Evolutionary conservation across 2,329 filamentous ascomycete species (phyloP).

Genomic region (Claviceps citrina): DNA sequence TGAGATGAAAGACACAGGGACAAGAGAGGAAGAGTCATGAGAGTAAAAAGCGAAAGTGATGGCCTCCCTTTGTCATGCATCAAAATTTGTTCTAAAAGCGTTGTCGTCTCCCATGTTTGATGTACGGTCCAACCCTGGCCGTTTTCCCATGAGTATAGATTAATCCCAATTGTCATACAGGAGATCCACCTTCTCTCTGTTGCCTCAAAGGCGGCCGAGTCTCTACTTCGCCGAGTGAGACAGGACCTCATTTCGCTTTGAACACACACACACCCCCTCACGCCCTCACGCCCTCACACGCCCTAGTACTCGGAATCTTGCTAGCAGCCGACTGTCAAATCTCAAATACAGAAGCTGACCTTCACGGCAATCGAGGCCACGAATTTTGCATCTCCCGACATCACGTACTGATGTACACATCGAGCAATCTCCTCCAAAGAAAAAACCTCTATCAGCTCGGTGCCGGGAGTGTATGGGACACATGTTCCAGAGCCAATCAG

Average conservation of each 20-base stretch:
- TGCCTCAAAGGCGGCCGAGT: conserved; percentile 1
- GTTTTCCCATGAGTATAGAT: conserved; percentile 10
- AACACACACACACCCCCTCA: conserved; percentile 9
- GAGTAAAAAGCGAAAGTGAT: conserved; percentile 19
- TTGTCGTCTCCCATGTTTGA: conserved; percentile 18
- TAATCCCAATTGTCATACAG: conserved; percentile 5
- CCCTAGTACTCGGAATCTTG: conserved; percentile 12
- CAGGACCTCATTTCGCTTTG: conserved; percentile 7
- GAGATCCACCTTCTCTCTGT: conserved; percentile 1
- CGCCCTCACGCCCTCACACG: conserved; percentile 1
- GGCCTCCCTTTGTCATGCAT: conserved; percentile 35
- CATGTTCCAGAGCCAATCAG: conserved; percentile 16
- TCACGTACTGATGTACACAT: conserved; percentile 14
- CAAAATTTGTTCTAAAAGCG: conserved; percentile 31
- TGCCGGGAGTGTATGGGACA: conserved; percentile 15
- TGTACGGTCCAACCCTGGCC: conserved; percentile 19
- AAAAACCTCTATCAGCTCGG: conserved; percentile 15
- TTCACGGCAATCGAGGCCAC: conserved; percentile 15
- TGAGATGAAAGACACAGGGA: conserved; percentile 16
- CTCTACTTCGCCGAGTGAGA: conserved; percentile 5
- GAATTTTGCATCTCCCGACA: conserved; percentile 14
- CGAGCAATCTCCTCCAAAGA: conserved; percentile 9
- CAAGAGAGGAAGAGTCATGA: not conserved
- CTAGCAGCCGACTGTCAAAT: conserved; percentile 7
- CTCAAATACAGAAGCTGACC: conserved; percentile 5